Conservation (phyloP, 225 moss, liverwort and hornwort species). For the Bryoerythrophyllum caledonicum region DNA sequence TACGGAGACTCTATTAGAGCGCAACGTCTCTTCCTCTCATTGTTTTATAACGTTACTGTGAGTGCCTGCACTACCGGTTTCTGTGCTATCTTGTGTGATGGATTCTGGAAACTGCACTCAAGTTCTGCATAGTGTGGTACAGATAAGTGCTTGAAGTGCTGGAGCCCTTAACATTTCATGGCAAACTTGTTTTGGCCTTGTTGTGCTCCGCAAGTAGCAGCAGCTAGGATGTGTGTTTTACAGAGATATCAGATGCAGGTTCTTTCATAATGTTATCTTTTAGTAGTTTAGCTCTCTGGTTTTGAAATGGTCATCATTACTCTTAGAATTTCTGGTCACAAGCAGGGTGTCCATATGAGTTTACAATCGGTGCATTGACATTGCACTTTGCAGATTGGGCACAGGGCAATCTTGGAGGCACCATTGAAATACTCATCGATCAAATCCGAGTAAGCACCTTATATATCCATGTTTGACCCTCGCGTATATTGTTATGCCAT, state of each 20-base stretch:
- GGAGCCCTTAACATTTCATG: neutral
- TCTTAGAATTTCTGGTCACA: neutral
- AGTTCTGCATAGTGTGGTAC: neutral
- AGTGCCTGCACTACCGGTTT: constrained; percentile 20
- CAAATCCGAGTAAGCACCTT: constrained; percentile 56
- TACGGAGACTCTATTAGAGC: constrained; percentile 64
- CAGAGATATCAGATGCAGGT: neutral
- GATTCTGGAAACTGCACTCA: neutral
- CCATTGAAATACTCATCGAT: constrained; percentile 63
- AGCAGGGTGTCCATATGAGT: neutral
- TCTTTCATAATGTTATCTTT: neutral
- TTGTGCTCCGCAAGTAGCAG: neutral
- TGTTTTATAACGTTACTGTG: constrained; percentile 73
- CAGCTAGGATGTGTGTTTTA: neutral
- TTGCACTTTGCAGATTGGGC: constrained; percentile 53
- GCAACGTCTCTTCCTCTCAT: constrained; percentile 70
- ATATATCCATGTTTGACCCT: neutral
- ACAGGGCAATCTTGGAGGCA: constrained; percentile 67
- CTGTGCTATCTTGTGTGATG: neutral
- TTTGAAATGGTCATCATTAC: constrained; percentile 6
- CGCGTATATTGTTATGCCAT: neutral
- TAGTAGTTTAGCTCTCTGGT: neutral
- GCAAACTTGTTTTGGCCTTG: neutral
- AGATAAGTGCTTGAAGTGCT: constrained; percentile 9
- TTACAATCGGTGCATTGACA: neutral